phyloP scores from a whole-genome alignment of 179 eudicot genomes.

The Silene noctiflora region DNA sequence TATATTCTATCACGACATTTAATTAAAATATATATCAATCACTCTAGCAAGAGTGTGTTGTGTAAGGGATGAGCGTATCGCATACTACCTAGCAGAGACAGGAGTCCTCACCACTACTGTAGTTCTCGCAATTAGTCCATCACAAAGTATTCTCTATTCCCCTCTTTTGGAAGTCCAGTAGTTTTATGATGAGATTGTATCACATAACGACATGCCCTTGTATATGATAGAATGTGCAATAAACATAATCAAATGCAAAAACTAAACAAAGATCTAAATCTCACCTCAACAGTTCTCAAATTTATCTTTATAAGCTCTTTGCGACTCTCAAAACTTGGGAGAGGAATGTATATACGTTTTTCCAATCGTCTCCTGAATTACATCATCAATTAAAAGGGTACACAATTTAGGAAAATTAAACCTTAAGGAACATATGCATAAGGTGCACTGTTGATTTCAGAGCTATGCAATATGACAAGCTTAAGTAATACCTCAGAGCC shows the following conservation, averaged over 20 bases:
- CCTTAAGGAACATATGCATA: background rate
- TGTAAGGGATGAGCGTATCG: background rate
- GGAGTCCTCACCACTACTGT: background rate
- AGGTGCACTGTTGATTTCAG: background rate
- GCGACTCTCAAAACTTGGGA: conserved; percentile 84
- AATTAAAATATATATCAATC: too few species aligned
- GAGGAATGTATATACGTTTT: conserved; percentile 93
- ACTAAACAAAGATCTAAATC: conserved; percentile 29
- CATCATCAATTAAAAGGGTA: conserved; percentile 12
- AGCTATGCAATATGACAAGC: conserved; percentile 12
- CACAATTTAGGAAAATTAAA: background rate
- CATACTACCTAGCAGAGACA: background rate
- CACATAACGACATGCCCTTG: background rate
- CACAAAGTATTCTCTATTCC: background rate
- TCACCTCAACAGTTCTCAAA: conserved; percentile 89
- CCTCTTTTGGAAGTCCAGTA: background rate
- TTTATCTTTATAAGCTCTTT: conserved; percentile 95
- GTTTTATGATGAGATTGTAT: background rate
- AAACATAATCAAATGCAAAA: background rate
- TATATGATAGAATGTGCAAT: background rate
- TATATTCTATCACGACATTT: background rate
- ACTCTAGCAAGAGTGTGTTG: too few species aligned
- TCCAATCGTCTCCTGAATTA: conserved; percentile 85
- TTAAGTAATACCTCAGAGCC: conserved; percentile 70
- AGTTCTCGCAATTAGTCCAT: background rate